A percentile compares a stretch with the other conserved stretches of the same genome.
Conservation (phyloP, 306 rosid species). For the Lathyrus tuberosus region DNA sequence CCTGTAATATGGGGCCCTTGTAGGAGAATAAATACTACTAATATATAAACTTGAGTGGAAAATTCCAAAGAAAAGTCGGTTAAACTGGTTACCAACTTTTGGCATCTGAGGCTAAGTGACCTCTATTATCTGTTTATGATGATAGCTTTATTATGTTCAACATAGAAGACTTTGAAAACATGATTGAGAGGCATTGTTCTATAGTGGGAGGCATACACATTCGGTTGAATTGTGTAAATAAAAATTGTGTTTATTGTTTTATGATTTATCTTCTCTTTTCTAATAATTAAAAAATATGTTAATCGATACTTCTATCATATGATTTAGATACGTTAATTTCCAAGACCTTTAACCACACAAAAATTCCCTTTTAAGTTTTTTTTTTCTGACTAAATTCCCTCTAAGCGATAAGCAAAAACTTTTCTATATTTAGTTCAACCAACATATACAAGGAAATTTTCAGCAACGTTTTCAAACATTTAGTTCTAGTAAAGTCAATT, state of each 20-base stretch:
- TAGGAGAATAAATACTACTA: not conserved
- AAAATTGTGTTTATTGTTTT: too few relatives aligned
- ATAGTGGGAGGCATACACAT: too few relatives aligned
- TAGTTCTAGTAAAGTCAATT: too few relatives aligned
- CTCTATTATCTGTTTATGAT: slow-evolving; percentile 8
- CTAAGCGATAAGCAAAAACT: not conserved
- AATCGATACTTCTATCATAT: too few relatives aligned
- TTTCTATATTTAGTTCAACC: not conserved
- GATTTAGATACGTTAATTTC: not conserved
- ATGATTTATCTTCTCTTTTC: too few relatives aligned
- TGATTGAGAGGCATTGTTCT: not conserved
- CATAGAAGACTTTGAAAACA: slow-evolving; percentile 19
- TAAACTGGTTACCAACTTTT: slow-evolving; percentile 54
- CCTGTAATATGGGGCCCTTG: slow-evolving; percentile 30
- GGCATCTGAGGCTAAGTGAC: slow-evolving; percentile 1
- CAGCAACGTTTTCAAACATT: too few relatives aligned
- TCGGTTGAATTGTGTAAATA: too few relatives aligned
- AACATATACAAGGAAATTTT: not conserved
- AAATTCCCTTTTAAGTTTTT: too few relatives aligned
- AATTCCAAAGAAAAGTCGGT: slow-evolving; percentile 37
- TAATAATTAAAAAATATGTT: too few relatives aligned
- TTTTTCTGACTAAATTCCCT: too few relatives aligned
- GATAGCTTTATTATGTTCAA: slow-evolving; percentile 4
- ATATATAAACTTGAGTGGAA: not conserved
- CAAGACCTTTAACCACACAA: not conserved